A percentile compares a stretch with the other conserved stretches of the same genome.
Conservation (phyloP, 2,329 filamentous ascomycete genomes). For the Diaporthe sp. region DNA sequence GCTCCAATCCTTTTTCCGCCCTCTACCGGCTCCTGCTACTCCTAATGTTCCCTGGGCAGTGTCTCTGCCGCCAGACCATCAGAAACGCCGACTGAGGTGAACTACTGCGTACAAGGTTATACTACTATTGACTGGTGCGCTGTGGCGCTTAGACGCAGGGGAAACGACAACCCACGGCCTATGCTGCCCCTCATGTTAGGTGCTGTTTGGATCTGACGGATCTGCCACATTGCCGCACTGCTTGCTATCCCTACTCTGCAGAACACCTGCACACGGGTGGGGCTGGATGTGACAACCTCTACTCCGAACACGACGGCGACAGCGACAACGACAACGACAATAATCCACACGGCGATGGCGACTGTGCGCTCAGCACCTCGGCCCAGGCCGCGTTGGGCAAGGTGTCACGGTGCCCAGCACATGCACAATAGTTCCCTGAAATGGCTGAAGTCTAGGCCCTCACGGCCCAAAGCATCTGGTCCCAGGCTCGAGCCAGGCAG, state of each 20-base stretch:
- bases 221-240: background rate
- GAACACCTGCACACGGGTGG: background rate
- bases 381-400: conserved; percentile 7
- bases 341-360: background rate
- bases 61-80: background rate
- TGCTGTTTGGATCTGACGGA: background rate
- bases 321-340: background rate
- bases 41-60: background rate
- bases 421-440: background rate
- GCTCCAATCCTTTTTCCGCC: background rate
- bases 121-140: background rate
- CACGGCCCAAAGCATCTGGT: conserved; percentile 17
- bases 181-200: background rate
- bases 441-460: conserved; percentile 22
- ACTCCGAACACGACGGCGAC: background rate
- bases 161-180: background rate
- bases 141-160: background rate
- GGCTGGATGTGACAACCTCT: background rate
- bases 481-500: background rate
- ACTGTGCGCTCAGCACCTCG: background rate
- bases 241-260: background rate
- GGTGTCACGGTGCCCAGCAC: background rate
- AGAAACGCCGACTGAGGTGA: background rate
- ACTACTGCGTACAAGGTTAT: background rate
- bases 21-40: background rate